phyloP scores from a whole-genome alignment of 2,329 filamentous ascomycete species.

The Nannizziopsis barbatae region DNA sequence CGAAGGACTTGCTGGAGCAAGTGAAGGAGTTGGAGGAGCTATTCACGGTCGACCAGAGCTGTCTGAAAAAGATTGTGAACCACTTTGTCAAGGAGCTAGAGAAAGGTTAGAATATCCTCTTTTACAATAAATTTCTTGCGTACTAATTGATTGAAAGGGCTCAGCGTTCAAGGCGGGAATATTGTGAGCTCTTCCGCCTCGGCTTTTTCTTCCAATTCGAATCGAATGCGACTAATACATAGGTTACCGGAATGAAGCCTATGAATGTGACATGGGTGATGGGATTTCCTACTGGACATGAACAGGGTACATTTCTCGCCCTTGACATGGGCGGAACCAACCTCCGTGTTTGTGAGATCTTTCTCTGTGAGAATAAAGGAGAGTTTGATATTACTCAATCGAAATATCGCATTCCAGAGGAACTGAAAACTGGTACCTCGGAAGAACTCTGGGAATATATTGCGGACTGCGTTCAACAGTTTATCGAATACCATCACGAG shows the following conservation, averaged over 20 bases:
- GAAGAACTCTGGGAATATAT: slow-evolving; percentile 94
- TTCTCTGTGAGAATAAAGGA: slow-evolving; percentile 72
- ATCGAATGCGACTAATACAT: slow-evolving; percentile 14
- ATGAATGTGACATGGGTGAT: slow-evolving; percentile 99
- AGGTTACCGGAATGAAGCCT: slow-evolving; percentile 47
- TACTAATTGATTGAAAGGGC: slow-evolving; percentile 41
- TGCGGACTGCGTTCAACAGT: slow-evolving; percentile 81
- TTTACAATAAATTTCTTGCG: background rate
- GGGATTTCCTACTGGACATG: slow-evolving; percentile 73
- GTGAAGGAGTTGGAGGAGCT: slow-evolving; percentile 73
- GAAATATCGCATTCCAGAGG: slow-evolving; percentile 89
- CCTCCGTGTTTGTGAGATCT: slow-evolving; percentile 81
- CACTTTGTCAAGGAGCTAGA: slow-evolving; percentile 82
- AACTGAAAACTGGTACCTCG: slow-evolving; percentile 71
- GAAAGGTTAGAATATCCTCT: slow-evolving; percentile 50
- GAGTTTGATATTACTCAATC: slow-evolving; percentile 93
- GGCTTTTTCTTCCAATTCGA: background rate
- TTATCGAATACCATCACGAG: slow-evolving; percentile 74
- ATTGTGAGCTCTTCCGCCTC: slow-evolving; percentile 54
- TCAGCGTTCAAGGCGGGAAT: slow-evolving; percentile 77
- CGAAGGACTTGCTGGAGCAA: slow-evolving; percentile 68
- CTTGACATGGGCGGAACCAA: slow-evolving; percentile 97
- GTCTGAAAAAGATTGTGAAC: slow-evolving; percentile 78
- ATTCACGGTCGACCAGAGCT: slow-evolving; percentile 66
- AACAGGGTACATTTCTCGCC: slow-evolving; percentile 77